These are phyloP conservation scores for Haberlea rhodopensis DNA, from an alignment of 257 asterid species.

Conservation along the genomic window DNA sequence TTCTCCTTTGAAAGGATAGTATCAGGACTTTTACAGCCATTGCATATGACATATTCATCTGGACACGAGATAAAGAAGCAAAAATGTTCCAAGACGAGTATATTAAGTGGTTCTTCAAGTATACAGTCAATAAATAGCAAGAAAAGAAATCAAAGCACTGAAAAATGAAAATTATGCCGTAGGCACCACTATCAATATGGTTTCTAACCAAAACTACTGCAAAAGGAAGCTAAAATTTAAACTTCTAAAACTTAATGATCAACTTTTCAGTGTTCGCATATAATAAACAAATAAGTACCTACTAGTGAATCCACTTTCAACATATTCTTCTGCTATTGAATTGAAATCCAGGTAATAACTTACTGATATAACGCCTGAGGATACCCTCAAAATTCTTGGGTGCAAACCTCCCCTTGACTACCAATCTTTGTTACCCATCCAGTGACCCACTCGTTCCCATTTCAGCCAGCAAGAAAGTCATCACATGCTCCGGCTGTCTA, in stretches of 20 bases:
- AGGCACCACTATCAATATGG: neutral
- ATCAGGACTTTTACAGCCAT: slow-evolving; percentile 97
- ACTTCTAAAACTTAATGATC: neutral
- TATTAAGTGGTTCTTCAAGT: neutral
- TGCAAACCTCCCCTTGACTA: slow-evolving; percentile 90
- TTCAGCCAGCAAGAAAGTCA: slow-evolving; percentile 93
- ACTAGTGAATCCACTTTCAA: neutral
- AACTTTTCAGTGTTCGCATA: neutral
- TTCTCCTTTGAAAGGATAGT: slow-evolving; percentile 85
- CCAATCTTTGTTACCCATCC: slow-evolving; percentile 92
- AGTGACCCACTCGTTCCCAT: slow-evolving; percentile 98
- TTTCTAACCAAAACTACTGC: neutral
- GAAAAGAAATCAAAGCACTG: slow-evolving; percentile 4
- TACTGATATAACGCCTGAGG: slow-evolving; percentile 83
- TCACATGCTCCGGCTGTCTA: slow-evolving; percentile 94
- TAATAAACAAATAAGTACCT: neutral
- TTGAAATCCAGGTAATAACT: slow-evolving; percentile 25
- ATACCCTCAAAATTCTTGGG: slow-evolving; percentile 97
- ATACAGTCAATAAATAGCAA: neutral
- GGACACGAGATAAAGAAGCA: slow-evolving; percentile 16
- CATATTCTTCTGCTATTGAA: neutral
- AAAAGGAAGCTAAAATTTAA: neutral
- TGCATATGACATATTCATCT: slow-evolving; percentile 96
- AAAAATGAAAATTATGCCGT: neutral
- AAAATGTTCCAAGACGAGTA: neutral